A percentile compares a stretch with the other conserved stretches of the same genome.
Evolutionary conservation across 345 rosid genomes (phyloP).

Genomic region (Hibiscus tridactylites): DNA sequence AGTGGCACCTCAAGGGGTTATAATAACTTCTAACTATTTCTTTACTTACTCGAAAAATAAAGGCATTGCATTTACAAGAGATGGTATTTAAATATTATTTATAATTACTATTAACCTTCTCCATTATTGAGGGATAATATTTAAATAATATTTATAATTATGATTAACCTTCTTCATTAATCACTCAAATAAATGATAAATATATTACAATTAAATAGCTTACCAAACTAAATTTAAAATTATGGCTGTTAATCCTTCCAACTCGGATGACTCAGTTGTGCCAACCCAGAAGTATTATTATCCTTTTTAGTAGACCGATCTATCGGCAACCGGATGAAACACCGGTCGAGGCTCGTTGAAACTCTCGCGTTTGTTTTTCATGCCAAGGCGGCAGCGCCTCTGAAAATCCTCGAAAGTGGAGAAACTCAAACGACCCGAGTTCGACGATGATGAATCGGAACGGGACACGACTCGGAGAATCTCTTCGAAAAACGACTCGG

Average conservation of each 20-base stretch:
- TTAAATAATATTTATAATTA: background rate
- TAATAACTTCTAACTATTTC: too few species aligned
- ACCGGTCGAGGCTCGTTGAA: slow-evolving; percentile 51
- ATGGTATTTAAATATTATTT: too few species aligned
- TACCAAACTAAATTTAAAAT: background rate
- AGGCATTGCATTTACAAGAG: too few species aligned
- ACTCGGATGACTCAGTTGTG: slow-evolving; percentile 19
- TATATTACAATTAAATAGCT: background rate
- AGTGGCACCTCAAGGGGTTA: too few species aligned
- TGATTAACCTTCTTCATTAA: background rate
- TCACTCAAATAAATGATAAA: background rate
- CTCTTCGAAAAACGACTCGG: slow-evolving; percentile 70
- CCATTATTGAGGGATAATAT: background rate
- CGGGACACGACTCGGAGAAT: slow-evolving; percentile 38
- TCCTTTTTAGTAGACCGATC: slow-evolving; percentile 20
- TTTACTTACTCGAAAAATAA: too few species aligned
- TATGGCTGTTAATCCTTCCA: background rate
- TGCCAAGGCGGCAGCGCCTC: slow-evolving; percentile 46
- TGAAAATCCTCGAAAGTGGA: slow-evolving; percentile 38
- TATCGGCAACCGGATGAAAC: slow-evolving; percentile 39
- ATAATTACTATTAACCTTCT: too few species aligned
- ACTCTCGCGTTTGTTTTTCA: slow-evolving; percentile 17
- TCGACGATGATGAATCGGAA: slow-evolving; percentile 13
- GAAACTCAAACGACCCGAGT: slow-evolving; percentile 8
- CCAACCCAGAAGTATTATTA: background rate